These are phyloP conservation scores for Diaporthe nobilis DNA, from an alignment of 2,329 filamentous ascomycete genomes.

Conservation along the genomic window DNA sequence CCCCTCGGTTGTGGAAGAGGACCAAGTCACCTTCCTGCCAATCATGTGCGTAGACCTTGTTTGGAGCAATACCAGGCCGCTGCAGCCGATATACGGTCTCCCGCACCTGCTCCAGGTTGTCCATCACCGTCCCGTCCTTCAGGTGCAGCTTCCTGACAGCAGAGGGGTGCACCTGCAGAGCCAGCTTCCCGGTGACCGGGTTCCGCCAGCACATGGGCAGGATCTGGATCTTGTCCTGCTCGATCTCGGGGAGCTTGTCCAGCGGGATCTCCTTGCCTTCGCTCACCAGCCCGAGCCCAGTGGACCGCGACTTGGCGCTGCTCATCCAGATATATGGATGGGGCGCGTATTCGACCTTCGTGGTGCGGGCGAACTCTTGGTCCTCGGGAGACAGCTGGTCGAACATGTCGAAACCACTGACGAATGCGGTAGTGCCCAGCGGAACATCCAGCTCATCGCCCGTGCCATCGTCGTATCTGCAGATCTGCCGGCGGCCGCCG, in stretches of 20 bases:
- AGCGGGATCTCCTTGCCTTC: constrained; percentile 68
- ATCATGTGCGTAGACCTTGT: constrained; percentile 79
- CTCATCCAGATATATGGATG: constrained; percentile 90
- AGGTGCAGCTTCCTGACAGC: constrained; percentile 79
- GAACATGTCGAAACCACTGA: constrained; percentile 79
- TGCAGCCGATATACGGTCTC: constrained; percentile 79
- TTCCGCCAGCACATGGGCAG: constrained; percentile 86
- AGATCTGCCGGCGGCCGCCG: constrained; percentile 73
- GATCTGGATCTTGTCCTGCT: constrained; percentile 76
- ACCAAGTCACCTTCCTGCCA: constrained; percentile 85
- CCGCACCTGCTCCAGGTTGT: constrained; percentile 75
- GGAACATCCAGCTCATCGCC: constrained; percentile 77
- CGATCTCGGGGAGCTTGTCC: constrained; percentile 65
- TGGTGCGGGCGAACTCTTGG: constrained; percentile 76
- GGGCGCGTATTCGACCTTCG: constrained; percentile 80
- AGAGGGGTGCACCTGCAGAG: constrained; percentile 81
- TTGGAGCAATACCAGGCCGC: constrained; percentile 78
- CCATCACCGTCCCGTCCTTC: constrained; percentile 76
- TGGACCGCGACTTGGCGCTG: constrained; percentile 73
- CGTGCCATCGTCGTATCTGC: constrained; percentile 81
- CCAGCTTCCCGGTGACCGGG: constrained; percentile 76
- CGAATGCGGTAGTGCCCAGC: constrained; percentile 83
- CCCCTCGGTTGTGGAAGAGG: constrained; percentile 83
- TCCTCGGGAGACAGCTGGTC: constrained; percentile 75
- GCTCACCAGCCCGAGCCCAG: constrained; percentile 79